Evolutionary conservation across 2,329 filamentous ascomycete genomes (phyloP).

Genomic region (Diaporthe nobilis): DNA sequence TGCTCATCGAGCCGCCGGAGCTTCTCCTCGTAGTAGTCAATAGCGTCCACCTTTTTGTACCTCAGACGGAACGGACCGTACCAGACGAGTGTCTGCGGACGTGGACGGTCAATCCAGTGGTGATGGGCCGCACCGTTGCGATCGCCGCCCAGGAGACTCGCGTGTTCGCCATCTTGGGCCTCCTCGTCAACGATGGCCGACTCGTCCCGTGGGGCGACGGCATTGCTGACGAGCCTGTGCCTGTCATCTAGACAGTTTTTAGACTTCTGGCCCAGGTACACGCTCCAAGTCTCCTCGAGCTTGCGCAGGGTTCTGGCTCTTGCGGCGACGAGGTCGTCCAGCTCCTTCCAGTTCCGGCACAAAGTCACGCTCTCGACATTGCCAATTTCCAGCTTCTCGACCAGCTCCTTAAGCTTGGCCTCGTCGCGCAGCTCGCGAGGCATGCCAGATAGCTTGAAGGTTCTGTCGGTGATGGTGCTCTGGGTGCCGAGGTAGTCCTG

Average conservation of each 20-base stretch:
- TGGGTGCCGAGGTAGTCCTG: conserved; percentile 95
- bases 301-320: conserved; percentile 76
- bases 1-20: conserved; percentile 83
- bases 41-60: conserved; percentile 84
- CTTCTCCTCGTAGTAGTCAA: conserved; percentile 94
- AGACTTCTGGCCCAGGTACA: conserved; percentile 74
- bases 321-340: conserved; percentile 81
- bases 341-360: conserved; percentile 86
- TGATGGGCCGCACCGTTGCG: conserved; percentile 40
- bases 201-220: conserved; percentile 46
- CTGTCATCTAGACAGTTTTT: conserved; percentile 48
- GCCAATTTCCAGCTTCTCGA: conserved; percentile 90
- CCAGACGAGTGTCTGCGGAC: conserved; percentile 81
- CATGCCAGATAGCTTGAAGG: conserved; percentile 91
- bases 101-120: conserved; percentile 62
- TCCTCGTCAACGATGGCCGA: conserved; percentile 54
- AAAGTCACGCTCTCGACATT: conserved; percentile 90
- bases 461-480: conserved; percentile 95
- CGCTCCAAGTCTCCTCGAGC: conserved; percentile 88
- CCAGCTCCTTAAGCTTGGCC: conserved; percentile 84
- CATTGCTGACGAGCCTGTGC: neutral
- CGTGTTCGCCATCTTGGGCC: conserved; percentile 56
- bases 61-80: conserved; percentile 82
- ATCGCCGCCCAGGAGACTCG: conserved; percentile 44
- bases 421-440: conserved; percentile 85